Evolutionary conservation across 1,139 yeast genomes (phyloP).

Genomic region (Debaryomyces coudertii): DNA sequence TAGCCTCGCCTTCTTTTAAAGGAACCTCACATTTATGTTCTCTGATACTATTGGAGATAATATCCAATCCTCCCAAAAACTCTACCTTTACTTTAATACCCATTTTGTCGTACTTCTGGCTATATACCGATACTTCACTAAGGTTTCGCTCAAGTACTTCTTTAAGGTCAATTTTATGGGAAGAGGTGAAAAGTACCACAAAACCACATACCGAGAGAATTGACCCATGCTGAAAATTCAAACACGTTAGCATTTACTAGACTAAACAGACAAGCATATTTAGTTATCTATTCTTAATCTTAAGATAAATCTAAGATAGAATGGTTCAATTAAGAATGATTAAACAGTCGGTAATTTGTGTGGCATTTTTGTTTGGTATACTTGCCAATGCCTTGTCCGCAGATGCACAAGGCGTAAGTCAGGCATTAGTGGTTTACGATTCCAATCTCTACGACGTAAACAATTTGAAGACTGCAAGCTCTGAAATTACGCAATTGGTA

Average conservation of each 20-base stretch:
- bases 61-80: slow-evolving; percentile 71
- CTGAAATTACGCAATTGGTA: slow-evolving; percentile 25
- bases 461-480: slow-evolving; percentile 20
- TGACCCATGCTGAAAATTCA: slow-evolving; percentile 7
- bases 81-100: slow-evolving; percentile 43
- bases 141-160: background rate
- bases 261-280: background rate
- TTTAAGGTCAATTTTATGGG: background rate
- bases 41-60: slow-evolving; percentile 57
- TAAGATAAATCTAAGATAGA: background rate
- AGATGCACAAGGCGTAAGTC: slow-evolving; percentile 15
- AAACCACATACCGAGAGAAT: background rate
- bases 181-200: slow-evolving; percentile 5
- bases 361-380: slow-evolving; percentile 15
- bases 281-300: slow-evolving; percentile 5
- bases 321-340: slow-evolving; percentile 7
- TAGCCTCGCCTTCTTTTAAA: slow-evolving; percentile 47
- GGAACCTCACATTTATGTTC: slow-evolving; percentile 49
- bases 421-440: slow-evolving; percentile 39
- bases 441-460: slow-evolving; percentile 28
- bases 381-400: slow-evolving; percentile 12
- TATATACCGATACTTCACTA: background rate
- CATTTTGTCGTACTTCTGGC: slow-evolving; percentile 17
- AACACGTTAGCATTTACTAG: slow-evolving; percentile 7
- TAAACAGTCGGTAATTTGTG: slow-evolving; percentile 6